Base-by-base conservation (phyloP, 768 basidiomycete species). In the Suillus tomentosus region DNA sequence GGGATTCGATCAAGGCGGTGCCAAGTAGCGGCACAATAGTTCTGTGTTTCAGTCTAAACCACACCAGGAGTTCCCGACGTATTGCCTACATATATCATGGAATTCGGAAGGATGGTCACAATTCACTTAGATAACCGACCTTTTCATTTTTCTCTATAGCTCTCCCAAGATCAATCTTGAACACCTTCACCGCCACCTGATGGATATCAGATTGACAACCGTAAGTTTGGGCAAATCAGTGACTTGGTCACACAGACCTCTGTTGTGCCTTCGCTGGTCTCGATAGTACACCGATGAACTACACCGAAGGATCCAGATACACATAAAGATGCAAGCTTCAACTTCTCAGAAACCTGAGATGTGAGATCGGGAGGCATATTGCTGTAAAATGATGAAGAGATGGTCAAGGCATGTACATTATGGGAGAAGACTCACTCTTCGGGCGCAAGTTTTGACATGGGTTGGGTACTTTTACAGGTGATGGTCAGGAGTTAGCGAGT, bases 11-110 rank as follows among this genome's bases (percentile, higher is more conserved):
- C 14, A 6, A 14, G 39, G 67, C 48, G 9, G 64, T 51, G 17
- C 72, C 69, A 31, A 59, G 62, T 27, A 71, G 65, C 7, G 65
- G 66, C 1, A 73, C 47, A n/a, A 73, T 61, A 62, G 70, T 73
- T 15, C 24, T 43, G 59, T 73, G 66, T 17, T 48, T 17, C 17
- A 73, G 62, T 42, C 55, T 24, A 34, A 59, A 62, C 72, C 72
- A 73, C 34, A 70, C 70, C n/a, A 60, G 60, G 19, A 71, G 61
- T 61, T 72, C 71, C 7, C 68, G 68, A n/a, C 61, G 61, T 11
- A 72, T 47, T 31, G 58, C 15, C 71, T 72, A 47, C 9, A 40
- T 47, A 11, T 7, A 22, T 4, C 3, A 27, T 19, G 24, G 4
- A 50, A 43, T 17, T 43, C 17, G 24, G 15, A 31, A 31, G 31